These are phyloP conservation scores for Quercus engelmannii DNA, from an alignment of 306 rosid genomes.

Conservation along the genomic window DNA sequence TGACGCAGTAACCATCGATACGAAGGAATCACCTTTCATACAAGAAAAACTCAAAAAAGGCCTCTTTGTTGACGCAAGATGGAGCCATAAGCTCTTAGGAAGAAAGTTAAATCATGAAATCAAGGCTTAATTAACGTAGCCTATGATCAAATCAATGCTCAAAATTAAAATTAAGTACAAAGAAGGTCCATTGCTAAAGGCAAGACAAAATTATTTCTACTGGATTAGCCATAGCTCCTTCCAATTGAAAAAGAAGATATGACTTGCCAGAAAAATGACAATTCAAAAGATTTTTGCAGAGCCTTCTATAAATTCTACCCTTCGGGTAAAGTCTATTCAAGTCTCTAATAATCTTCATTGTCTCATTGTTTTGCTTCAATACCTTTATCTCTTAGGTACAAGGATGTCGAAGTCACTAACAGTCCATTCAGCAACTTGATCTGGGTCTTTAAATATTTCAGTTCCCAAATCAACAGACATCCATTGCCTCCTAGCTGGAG, in stretches of 20 bases:
- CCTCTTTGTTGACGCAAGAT: too few species aligned
- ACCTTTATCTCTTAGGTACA: slow-evolving; percentile 6
- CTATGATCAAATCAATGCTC: too few species aligned
- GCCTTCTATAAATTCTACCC: not conserved
- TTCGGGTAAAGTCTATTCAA: not conserved
- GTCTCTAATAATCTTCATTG: not conserved
- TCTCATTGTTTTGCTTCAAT: not conserved
- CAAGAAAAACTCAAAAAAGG: too few species aligned
- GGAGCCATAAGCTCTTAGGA: too few species aligned
- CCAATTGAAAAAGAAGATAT: not conserved
- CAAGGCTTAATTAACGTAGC: too few species aligned
- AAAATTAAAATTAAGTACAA: too few species aligned
- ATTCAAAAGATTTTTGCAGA: not conserved
- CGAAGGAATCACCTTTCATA: too few species aligned
- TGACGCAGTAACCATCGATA: too few species aligned
- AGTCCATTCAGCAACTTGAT: slow-evolving; percentile 43
- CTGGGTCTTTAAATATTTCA: slow-evolving; percentile 37
- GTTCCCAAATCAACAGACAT: slow-evolving; percentile 39
- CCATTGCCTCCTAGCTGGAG: slow-evolving; percentile 38
- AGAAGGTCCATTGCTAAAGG: too few species aligned
- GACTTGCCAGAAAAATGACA: not conserved
- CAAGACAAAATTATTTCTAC: too few species aligned
- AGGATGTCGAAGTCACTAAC: slow-evolving; percentile 36
- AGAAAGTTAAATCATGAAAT: too few species aligned
- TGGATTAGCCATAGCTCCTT: too few species aligned